A percentile compares a stretch with the other conserved stretches of the same genome.
These are phyloP conservation scores for Arxiozyma slooffiae DNA, from an alignment of 1,139 yeast species.

Conservation along the genomic window DNA sequence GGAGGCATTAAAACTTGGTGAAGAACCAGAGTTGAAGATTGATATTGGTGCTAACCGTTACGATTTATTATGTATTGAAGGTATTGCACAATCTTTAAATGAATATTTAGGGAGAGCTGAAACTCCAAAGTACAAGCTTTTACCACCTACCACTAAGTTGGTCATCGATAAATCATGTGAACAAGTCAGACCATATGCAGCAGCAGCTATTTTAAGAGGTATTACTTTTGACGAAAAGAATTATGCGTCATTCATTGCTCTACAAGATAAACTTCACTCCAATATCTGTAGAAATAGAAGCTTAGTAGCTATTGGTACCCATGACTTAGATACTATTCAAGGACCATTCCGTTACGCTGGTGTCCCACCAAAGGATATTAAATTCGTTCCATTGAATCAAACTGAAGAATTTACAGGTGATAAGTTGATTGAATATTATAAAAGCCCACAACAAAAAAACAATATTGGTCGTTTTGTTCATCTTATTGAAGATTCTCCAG, in stretches of 20 bases:
- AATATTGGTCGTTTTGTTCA: constrained; percentile 82
- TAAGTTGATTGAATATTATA: constrained; percentile 76
- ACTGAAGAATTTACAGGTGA: constrained; percentile 64
- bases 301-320: constrained; percentile 96
- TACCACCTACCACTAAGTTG: constrained; percentile 52
- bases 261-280: constrained; percentile 93
- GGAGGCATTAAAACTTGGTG: constrained; percentile 62
- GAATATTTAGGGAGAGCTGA: constrained; percentile 66
- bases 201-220: constrained; percentile 83
- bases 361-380: constrained; percentile 65
- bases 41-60: constrained; percentile 98
- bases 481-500: constrained; percentile 81
- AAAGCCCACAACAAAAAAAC: constrained; percentile 59
- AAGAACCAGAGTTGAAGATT: constrained; percentile 92
- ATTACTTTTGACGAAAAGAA: constrained; percentile 71
- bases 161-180: constrained; percentile 68
- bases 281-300: constrained; percentile 95
- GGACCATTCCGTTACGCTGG: constrained; percentile 91
- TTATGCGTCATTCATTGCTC: constrained; percentile 87
- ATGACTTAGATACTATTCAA: constrained; percentile 71
- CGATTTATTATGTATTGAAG: constrained; percentile 96
- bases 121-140: constrained; percentile 59
- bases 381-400: constrained; percentile 81
- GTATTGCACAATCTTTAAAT: constrained; percentile 89
- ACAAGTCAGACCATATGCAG: constrained; percentile 80